Percentiles rank a stretch among this genome's conserved stretches.
phyloP scores from a whole-genome alignment of 2,329 filamentous ascomycete genomes.

The Colletotrichum spaethianum region DNA sequence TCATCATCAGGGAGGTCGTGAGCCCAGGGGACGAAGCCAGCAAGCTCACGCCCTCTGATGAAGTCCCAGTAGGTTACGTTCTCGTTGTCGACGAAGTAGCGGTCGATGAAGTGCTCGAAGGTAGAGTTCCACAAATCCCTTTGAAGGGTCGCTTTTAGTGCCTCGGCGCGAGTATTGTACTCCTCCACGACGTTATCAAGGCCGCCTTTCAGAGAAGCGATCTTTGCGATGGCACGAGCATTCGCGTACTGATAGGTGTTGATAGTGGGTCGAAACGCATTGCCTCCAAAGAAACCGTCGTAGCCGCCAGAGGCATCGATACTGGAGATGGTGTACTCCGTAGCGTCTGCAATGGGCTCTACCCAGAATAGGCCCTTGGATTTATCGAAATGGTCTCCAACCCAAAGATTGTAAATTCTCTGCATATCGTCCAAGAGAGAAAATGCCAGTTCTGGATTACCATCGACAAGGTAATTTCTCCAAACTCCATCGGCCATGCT shows the following conservation, averaged over 20 bases:
- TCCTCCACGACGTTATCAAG: conserved; percentile 44
- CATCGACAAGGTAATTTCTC: conserved; percentile 52
- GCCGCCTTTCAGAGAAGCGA: conserved; percentile 54
- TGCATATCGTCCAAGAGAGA: conserved; percentile 58
- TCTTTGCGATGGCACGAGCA: conserved; percentile 55
- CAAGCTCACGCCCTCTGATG: conserved; percentile 51
- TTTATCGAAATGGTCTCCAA: conserved; percentile 50
- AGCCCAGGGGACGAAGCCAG: conserved; percentile 59
- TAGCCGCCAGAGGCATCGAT: conserved; percentile 42
- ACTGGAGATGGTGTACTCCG: conserved; percentile 54
- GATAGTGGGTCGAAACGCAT: conserved; percentile 58
- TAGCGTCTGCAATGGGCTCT: conserved; percentile 59
- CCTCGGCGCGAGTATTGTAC: conserved; percentile 51
- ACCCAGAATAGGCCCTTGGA: conserved; percentile 57
- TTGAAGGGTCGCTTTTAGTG: conserved; percentile 53
- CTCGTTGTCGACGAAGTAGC: conserved; percentile 54
- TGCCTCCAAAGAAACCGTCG: conserved; percentile 53
- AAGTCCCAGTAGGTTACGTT: conserved; percentile 48
- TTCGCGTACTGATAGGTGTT: conserved; percentile 61
- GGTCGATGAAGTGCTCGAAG: conserved; percentile 56
- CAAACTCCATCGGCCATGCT: conserved; percentile 42
- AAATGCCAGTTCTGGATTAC: conserved; percentile 53
- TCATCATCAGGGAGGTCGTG: conserved; percentile 57
- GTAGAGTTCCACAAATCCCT: conserved; percentile 54
- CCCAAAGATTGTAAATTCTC: conserved; percentile 56